These are phyloP conservation scores for Fusarium abutilonis DNA, from an alignment of 2,329 filamentous ascomycete species.

Conservation along the genomic window DNA sequence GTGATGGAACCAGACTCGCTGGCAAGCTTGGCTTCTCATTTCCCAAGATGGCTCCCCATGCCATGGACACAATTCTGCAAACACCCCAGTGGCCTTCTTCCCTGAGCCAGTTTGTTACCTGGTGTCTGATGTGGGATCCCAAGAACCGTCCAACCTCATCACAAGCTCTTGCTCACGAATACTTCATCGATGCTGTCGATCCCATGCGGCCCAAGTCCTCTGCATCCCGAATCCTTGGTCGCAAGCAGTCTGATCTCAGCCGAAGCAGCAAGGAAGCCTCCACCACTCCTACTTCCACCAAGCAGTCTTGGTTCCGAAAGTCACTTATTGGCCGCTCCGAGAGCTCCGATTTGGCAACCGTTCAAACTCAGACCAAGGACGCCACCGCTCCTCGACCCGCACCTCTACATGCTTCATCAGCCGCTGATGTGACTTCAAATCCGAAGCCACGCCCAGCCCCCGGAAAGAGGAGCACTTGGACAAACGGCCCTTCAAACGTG, in stretches of 20 bases:
- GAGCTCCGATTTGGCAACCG: conserved; percentile 67
- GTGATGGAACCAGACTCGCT: conserved; percentile 89
- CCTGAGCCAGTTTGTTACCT: conserved; percentile 92
- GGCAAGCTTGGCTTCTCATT: conserved; percentile 98
- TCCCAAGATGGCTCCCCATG: conserved; percentile 98
- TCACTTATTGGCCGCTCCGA: conserved; percentile 87
- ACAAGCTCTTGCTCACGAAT: conserved; percentile 95
- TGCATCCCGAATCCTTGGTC: conserved; percentile 81
- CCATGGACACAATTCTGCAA: conserved; percentile 93
- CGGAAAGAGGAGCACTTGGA: conserved; percentile 92
- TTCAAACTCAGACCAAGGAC: conserved; percentile 60
- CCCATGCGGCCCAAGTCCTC: conserved; percentile 92
- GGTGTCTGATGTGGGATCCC: conserved; percentile 99
- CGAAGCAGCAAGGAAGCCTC: conserved; percentile 70
- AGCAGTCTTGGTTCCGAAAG: conserved; percentile 96
- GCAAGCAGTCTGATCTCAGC: conserved; percentile 87
- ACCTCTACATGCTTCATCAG: conserved; percentile 55
- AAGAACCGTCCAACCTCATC: conserved; percentile 89
- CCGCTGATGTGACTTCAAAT: conserved; percentile 52
- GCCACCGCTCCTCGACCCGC: conserved; percentile 55
- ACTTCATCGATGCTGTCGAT: conserved; percentile 91
- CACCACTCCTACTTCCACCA: conserved; percentile 73
- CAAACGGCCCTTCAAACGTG: conserved; percentile 79
- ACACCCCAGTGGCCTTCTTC: conserved; percentile 90
- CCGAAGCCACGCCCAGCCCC: conserved; percentile 57